Evolutionary conservation across 768 basidiomycete species (phyloP), one percentile per base, ranked within the genome.

Genomic region (Pisolithus orientalis): DNA sequence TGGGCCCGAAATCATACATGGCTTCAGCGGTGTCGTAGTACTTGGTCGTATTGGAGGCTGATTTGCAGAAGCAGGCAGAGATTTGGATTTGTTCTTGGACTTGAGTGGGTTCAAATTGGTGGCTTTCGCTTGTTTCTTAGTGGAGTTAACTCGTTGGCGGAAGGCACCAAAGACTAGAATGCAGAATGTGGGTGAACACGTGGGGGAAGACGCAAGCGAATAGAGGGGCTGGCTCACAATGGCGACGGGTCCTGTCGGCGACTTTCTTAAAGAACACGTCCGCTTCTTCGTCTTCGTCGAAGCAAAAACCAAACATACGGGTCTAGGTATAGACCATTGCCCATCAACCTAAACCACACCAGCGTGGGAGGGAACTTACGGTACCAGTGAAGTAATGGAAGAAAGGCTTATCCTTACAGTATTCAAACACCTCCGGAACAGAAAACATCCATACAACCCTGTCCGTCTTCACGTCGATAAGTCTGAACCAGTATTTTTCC

Each of bases 311-410:
- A 61, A 79, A 76, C 68, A 77, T 78, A 43, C 80, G 71, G 8
- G 69, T 74, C 59, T 55, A 50, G 10, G 40, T 28, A 38, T 25
- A 38, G 53, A 24, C 39, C 44, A 24, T 50, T 13, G 39, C 16
- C 39, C 17, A 17, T 39, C 44, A 48, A 25, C 27, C 37, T 31
- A 21, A 44, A 28, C 31, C 24, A 13, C 43, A 58, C 27, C 27
- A 51, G 27, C 34, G 47, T 47, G 2, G 17, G 11, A 32, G 11
- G 25, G 21, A 4, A 75, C 89, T 64, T 62, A 94, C 94, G 71
- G 86, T 80, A 39, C 89, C 90, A 44, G 84, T 80, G 69, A 95
- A 94, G 38, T 84, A 78, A 67, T 97, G 92, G 70, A 96, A 96
- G 73, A 95, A 95, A 2, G 91, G 88, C 52, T 87, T 81, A 67